phyloP scores from a whole-genome alignment of 352 stramenopile species.

The Globisporangium yorkense region DNA sequence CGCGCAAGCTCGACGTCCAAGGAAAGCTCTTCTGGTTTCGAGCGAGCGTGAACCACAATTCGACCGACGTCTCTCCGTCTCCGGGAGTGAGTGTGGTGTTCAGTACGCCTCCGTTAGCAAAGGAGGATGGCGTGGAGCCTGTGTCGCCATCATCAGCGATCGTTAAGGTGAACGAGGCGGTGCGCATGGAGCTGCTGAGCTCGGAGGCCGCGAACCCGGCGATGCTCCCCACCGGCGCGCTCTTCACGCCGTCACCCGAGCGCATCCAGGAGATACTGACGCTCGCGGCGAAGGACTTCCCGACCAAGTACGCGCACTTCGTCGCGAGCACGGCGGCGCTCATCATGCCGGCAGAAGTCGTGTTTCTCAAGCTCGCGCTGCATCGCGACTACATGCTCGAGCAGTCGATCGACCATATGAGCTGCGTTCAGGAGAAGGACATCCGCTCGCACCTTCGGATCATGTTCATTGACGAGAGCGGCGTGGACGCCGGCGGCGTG shows the following conservation, averaged over 20 bases:
- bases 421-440: slow-evolving; percentile 18
- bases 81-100: slow-evolving; percentile 17
- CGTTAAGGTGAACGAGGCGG: too few species aligned
- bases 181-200: too few species aligned
- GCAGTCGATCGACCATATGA: slow-evolving; percentile 21
- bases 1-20: slow-evolving; percentile 31
- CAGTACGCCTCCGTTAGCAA: too few species aligned
- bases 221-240: slow-evolving; percentile 2
- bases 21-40: slow-evolving; percentile 28
- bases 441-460: slow-evolving; percentile 33
- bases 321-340: slow-evolving; percentile 15
- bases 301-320: slow-evolving; percentile 31
- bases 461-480: slow-evolving; percentile 55
- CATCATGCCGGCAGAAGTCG: slow-evolving; percentile 17
- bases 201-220: not conserved
- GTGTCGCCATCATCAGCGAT: too few species aligned
- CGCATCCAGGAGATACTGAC: not conserved
- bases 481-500: slow-evolving; percentile 59
- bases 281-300: slow-evolving; percentile 12
- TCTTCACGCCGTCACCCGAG: not conserved
- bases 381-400: not conserved
- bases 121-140: too few species aligned
- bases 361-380: slow-evolving; percentile 7
- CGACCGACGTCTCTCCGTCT: not conserved
- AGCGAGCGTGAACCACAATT: slow-evolving; percentile 7